These are phyloP conservation scores for Typha latifolia DNA, from an alignment of 176 grass and related monocot species.

Conservation along the genomic window DNA sequence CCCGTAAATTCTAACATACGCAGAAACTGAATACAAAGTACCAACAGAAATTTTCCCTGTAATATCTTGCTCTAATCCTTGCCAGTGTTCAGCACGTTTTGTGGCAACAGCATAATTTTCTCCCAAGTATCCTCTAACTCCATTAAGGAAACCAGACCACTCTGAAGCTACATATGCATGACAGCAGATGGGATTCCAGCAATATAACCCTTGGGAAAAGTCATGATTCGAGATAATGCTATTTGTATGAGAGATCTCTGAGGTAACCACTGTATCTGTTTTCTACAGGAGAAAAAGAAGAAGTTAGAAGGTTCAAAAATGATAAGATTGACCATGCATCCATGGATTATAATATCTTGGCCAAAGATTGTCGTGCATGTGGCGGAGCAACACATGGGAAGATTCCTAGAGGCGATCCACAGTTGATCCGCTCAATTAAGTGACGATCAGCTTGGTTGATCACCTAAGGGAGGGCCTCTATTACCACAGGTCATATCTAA, in stretches of 20 bases:
- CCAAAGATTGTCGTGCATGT: too few species aligned
- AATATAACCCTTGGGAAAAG: conserved; percentile 61
- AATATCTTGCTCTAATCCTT: conserved; percentile 85
- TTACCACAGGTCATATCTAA: too few species aligned
- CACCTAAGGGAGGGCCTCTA: too few species aligned
- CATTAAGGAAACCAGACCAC: conserved; percentile 74
- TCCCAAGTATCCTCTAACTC: conserved; percentile 56
- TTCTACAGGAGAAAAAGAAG: conserved; percentile 35
- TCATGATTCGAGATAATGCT: conserved; percentile 56
- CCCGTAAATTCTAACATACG: conserved; percentile 59
- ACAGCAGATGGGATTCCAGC: conserved; percentile 52
- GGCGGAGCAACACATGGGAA: too few species aligned
- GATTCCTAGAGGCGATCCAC: too few species aligned
- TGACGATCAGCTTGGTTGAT: too few species aligned
- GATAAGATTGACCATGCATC: too few species aligned
- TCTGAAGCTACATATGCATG: conserved; percentile 83
- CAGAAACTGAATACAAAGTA: conserved; percentile 42
- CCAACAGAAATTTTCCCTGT: conserved; percentile 50
- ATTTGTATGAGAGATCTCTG: conserved; percentile 23
- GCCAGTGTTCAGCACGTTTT: conserved; percentile 71
- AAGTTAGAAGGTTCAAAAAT: not conserved
- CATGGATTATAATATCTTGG: too few species aligned
- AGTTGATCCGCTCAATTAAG: too few species aligned
- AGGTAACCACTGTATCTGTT: conserved; percentile 23
- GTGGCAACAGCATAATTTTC: conserved; percentile 80